Evolutionary conservation across 164 flowering plant genomes (phyloP).

Genomic region (Tetrastigma voinierianum): DNA sequence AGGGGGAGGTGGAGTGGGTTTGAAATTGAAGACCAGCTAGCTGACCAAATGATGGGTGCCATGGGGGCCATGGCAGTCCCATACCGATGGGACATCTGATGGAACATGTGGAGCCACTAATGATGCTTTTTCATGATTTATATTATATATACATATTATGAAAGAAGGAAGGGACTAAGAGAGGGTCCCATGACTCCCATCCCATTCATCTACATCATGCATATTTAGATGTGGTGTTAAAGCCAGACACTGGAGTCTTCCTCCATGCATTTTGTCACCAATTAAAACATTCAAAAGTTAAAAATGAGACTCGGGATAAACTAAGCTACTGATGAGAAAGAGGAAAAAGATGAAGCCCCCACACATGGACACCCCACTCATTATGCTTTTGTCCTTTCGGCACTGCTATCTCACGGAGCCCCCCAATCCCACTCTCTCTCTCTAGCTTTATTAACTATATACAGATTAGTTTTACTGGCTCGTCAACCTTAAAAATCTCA

Average conservation of each 20-base stretch:
- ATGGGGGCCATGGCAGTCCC: constrained; percentile 6
- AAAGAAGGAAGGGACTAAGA: background rate
- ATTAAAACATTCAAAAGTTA: background rate
- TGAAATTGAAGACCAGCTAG: background rate
- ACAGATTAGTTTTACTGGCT: no score
- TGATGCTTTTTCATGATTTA: constrained; percentile 5
- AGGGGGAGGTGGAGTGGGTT: no score
- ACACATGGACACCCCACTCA: background rate
- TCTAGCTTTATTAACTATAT: no score
- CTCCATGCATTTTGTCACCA: constrained; percentile 24
- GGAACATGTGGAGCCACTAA: constrained; percentile 7
- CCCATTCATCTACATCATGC: background rate
- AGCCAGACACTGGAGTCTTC: constrained; percentile 34
- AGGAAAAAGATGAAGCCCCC: background rate
- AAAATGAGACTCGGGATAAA: no score
- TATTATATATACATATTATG: no score
- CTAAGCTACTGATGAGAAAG: no score
- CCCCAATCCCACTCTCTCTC: background rate
- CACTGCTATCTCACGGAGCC: background rate
- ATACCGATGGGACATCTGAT: constrained; percentile 15
- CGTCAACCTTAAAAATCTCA: no score
- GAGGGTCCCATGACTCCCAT: no score
- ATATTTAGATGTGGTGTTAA: constrained; percentile 18
- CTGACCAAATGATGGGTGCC: constrained; percentile 17
- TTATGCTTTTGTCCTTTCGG: no score